Base-by-base conservation (phyloP, 768 basidiomycete species). In the Roridomyces roridus region DNA sequence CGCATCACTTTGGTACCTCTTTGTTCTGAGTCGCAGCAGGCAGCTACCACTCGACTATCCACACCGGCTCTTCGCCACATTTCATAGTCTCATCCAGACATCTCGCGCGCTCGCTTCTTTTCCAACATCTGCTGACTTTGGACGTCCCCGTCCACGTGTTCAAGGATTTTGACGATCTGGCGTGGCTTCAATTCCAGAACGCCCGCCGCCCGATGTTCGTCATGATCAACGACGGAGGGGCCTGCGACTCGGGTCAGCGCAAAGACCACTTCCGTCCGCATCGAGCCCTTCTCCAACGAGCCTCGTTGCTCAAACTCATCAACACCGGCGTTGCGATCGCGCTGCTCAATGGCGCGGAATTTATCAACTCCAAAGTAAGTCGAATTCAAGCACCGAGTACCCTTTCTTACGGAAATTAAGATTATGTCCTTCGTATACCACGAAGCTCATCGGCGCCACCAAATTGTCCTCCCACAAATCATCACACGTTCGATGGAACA, bases 181-280 rank as follows among this genome's bases (percentile, higher is more conserved):
- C 52, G 1, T 89, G 88, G 87, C 54, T 65, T 9, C 67, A 67
- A 3, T 86, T 85, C 61, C 74, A 72, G 29, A 55, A 66, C 20
- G 56, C 61, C 14, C 74, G 68, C 56, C 80, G 51, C 85, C 88
- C 89, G 1, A 87, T 90, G 86, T 88, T 88, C 52, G 75, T 83
- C 25, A 73, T 90, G 70, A 71, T 76, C 18, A 80, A 83, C 55
- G 86, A 86, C 50, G 86, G 84, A 8, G 81, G 77, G 8, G 41
- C 69, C 5, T n/a, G n/a, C n/a, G n/a, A n/a, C n/a, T n/a, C n/a
- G n/a, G n/a, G 53, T 63, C 5, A 54, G 63, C 0, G 41, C n/a
- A n/a, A 40, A n/a, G 24, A 36, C 41, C 53, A 67, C 8, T 58
- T 61, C 20, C 37, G 45, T 6, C 48, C 50, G 21, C 62, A 40